Evolutionary conservation across 2,329 filamentous ascomycete genomes (phyloP).

Genomic region (Arthroderma sp.): DNA sequence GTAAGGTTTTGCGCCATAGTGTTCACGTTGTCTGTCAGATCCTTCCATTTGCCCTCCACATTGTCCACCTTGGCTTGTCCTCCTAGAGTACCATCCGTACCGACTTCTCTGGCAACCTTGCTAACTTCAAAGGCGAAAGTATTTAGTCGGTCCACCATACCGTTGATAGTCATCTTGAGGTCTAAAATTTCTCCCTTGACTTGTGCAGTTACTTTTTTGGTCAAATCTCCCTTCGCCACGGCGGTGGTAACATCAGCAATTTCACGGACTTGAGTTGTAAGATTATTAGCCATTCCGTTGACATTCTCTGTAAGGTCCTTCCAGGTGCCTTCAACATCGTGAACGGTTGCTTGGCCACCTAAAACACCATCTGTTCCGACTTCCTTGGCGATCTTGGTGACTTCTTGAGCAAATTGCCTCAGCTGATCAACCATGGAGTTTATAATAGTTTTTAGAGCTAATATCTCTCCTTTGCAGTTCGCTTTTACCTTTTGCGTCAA

Average conservation of each 20-base stretch:
- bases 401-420: constrained; percentile 90
- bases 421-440: constrained; percentile 99
- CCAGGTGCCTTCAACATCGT: constrained; percentile 96
- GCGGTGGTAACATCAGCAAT: constrained; percentile 95
- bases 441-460: constrained; percentile 92
- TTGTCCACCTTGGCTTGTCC: constrained; percentile 52
- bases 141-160: constrained; percentile 52
- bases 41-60: constrained; percentile 54
- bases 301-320: constrained; percentile 89
- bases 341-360: constrained; percentile 87
- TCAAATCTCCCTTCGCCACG: constrained; percentile 85
- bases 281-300: constrained; percentile 97
- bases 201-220: constrained; percentile 89
- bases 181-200: constrained; percentile 89
- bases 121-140: constrained; percentile 53
- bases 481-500: constrained; percentile 94
- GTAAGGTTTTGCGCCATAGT: constrained; percentile 54
- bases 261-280: constrained; percentile 93
- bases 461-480: constrained; percentile 81
- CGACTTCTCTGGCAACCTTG: constrained; percentile 52
- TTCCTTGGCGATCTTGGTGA: constrained; percentile 90
- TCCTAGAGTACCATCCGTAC: constrained; percentile 50
- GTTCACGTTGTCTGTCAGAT: constrained; percentile 54
- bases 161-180: constrained; percentile 76
- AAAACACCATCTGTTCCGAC: constrained; percentile 92